Evolutionary conservation across 805 yeast species (phyloP).

Genomic region (Starmera caribaea): DNA sequence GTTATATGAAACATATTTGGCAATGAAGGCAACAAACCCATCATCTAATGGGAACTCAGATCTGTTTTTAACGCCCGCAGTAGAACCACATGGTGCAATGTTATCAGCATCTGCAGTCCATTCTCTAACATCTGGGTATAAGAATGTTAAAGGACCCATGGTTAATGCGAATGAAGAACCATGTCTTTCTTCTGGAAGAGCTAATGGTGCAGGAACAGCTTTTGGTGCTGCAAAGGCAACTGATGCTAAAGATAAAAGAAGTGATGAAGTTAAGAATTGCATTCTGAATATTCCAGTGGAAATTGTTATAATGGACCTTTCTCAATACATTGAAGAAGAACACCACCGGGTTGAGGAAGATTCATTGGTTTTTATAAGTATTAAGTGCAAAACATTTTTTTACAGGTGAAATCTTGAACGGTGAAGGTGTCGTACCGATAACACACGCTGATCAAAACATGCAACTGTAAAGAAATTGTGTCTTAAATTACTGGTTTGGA

Average conservation of each 20-base stretch:
- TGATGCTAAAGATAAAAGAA: conserved; percentile 9
- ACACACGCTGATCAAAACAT: no score
- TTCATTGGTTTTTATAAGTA: not conserved
- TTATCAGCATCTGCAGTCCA: conserved; percentile 37
- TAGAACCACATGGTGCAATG: conserved; percentile 37
- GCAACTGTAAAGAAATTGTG: no score
- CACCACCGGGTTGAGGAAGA: conserved; percentile 1
- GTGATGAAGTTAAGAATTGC: conserved; percentile 4
- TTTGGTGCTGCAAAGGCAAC: not conserved
- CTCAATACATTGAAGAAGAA: no score
- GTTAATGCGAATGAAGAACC: conserved; percentile 16
- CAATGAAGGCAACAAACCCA: conserved; percentile 36
- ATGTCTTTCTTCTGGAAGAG: conserved; percentile 8
- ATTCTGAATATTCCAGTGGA: not conserved
- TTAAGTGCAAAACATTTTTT: no score
- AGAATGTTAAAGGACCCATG: conserved; percentile 21
- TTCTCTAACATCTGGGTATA: conserved; percentile 34
- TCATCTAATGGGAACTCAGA: conserved; percentile 36
- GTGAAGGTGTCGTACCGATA: no score
- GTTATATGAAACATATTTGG: conserved; percentile 30
- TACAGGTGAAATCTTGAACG: no score
- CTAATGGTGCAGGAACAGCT: conserved; percentile 12
- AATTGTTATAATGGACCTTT: not conserved
- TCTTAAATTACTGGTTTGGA: no score
- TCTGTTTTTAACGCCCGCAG: conserved; percentile 26